Base-by-base conservation (phyloP, 371 early-diverging fungal species). In the Mucor indicus region DNA sequence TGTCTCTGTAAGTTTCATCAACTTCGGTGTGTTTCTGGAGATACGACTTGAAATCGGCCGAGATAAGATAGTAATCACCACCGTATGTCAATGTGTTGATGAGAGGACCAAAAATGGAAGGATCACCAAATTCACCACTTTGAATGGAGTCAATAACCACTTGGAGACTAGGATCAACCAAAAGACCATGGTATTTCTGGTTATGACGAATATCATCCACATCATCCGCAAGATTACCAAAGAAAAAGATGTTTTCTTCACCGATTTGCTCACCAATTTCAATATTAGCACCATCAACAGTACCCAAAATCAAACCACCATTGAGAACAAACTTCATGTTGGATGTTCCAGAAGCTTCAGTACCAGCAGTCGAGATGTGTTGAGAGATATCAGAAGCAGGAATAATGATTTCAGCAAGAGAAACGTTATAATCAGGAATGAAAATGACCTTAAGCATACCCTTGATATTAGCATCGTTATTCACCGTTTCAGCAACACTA, bases 311-410 rank as follows among this genome's bases (percentile, higher is more conserved):
- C 38, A 95, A 64, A 48, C 95, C 95, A 44, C 95, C 95, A 65
- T 95, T 95, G 36, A 95, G 72, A 37, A 95, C 95, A 75, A 95
- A 95, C 78, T 95, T 95, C 95, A 95, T 95, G 82, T 95, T 95
- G 36, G 93, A 92, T 4, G 96, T 95, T 31, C 96, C 96, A 15
- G 93, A 92, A n/a, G 95, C 96, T 67, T 95, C 96, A n/a, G 95
- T 95, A 45, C 95, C 96, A 8, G 96, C 96, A 3, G 95, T 95
- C 19, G 88, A 88, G 54, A 88, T 90, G 61, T 89, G 89, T 71
- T 91, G 95, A 30, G 95, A 95, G 53, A 95, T 90, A 67, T 95
- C 95, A 57, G 87, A 88, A 44, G 95, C 95, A 7, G 95, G 95
- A 60, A 92, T 83, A 51, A 94, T 87, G 50, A 90, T 75, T 71